Base-by-base conservation (phyloP, 805 yeast species). In the Cyberlindnera xishuangbannaensis region DNA sequence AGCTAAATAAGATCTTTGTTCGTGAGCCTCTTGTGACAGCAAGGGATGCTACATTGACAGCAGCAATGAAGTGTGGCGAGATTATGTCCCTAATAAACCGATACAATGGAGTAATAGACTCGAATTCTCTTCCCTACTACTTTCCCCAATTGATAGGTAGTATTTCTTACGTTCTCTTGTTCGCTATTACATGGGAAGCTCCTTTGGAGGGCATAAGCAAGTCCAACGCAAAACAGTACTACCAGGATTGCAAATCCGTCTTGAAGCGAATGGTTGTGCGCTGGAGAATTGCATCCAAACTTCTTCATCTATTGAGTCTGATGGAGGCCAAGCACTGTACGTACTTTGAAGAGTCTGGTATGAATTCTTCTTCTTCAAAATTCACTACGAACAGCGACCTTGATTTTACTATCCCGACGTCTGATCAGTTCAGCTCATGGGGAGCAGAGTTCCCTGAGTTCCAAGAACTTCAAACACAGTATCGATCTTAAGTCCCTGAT, bases 1-100 rank as follows among this genome's bases (percentile, higher is more conserved):
- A 47, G 21, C 22, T 57, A 17, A 45, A 50, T 18, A 45, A 50
- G 36, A 23, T 48, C 4, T 50, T 51, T 20, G 23, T 51, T 3
- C 29, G 40, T 22, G 47, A 47, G 3, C 12, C 23, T 9, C 23
- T 20, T 9, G 23, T 20, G 23, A 20, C 23, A 12, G 12, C 23
- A 20, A 9, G 23, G 23, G 11, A 9, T 12, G 23, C 23, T 12
- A 22, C 28, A 4, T 24, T 56, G 6, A 29, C 30, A 10, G 41
- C 52, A 0, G 50, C 55, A 4, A 15, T 37, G 2, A 40, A 43
- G 13, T 44, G 53, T 15, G 33, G 45, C 5, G 37, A 31, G 15
- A 26, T 41, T 8, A 12, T 20, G 23, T 20, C 23, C 11, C 23
- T 20, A 12, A 20, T 20, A 12, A 20, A 9, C 11, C n/a, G n/a